A percentile compares a stretch with the other conserved stretches of the same genome.
phyloP scores from a whole-genome alignment of 768 basidiomycete species.

The Leccinum subtestaceum region DNA sequence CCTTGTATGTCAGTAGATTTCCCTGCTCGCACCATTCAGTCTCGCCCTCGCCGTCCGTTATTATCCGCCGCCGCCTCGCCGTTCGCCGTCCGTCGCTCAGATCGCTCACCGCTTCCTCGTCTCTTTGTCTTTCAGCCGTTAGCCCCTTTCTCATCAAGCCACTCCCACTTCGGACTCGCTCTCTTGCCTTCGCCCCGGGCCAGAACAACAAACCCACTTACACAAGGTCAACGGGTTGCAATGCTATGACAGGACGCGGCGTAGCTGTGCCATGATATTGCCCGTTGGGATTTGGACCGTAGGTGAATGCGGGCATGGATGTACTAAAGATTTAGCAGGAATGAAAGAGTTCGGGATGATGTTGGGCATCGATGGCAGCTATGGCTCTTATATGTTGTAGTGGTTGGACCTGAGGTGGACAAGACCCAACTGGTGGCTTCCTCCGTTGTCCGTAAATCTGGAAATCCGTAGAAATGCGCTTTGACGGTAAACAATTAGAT shows the following conservation, averaged over 20 bases:
- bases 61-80: too few species aligned
- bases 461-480: slow-evolving; percentile 4
- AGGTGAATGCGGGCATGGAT: slow-evolving; percentile 6
- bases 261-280: not conserved
- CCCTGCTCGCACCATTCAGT: too few species aligned
- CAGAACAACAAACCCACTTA: too few species aligned
- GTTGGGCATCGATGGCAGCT: not conserved
- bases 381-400: slow-evolving; percentile 7
- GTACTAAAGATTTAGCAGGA: not conserved
- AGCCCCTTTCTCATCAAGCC: too few species aligned
- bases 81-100: too few species aligned
- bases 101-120: too few species aligned
- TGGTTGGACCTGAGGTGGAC: slow-evolving; percentile 6
- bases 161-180: too few species aligned
- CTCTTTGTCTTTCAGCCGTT: too few species aligned
- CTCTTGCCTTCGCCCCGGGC: too few species aligned
- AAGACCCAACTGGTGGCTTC: slow-evolving; percentile 11
- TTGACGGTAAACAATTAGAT: slow-evolving; percentile 15
- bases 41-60: too few species aligned
- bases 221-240: slow-evolving; percentile 21
- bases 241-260: not conserved
- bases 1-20: too few species aligned
- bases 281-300: not conserved
- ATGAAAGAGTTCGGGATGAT: not conserved
- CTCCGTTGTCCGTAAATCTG: slow-evolving; percentile 14